These are phyloP conservation scores for Podaxis pistillaris DNA, from an alignment of 768 basidiomycete species.

Conservation along the genomic window DNA sequence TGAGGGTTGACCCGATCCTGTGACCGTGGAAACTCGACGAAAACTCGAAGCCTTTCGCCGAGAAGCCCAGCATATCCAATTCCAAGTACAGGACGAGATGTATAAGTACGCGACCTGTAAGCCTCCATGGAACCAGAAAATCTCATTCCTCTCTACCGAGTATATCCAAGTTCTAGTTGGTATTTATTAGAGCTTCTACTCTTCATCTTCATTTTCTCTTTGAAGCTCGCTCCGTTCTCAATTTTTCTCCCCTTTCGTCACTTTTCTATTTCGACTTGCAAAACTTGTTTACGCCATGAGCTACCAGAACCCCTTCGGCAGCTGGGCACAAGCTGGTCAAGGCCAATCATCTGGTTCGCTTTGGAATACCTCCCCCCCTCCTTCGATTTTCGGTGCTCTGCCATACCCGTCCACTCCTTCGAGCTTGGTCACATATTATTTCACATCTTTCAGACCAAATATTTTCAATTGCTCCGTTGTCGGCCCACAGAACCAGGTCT, in stretches of 20 bases:
- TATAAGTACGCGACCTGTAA: not conserved
- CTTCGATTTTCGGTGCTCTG: slow-evolving; percentile 64
- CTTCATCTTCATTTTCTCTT: not conserved
- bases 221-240: not conserved
- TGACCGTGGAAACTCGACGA: not conserved
- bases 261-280: not conserved
- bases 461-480: slow-evolving; percentile 56
- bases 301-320: slow-evolving; percentile 38
- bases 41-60: not conserved
- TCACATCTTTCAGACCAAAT: slow-evolving; percentile 49
- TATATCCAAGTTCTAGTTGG: not conserved
- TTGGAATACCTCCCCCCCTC: slow-evolving; percentile 27
- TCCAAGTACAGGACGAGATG: not conserved
- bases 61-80: not conserved
- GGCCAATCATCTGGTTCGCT: slow-evolving; percentile 21
- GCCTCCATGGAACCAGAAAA: not conserved
- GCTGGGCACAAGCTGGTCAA: slow-evolving; percentile 32
- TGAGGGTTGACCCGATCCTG: not conserved
- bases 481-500: slow-evolving; percentile 46
- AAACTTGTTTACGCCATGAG: slow-evolving; percentile 19
- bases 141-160: not conserved
- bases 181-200: not conserved
- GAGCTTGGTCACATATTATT: slow-evolving; percentile 39
- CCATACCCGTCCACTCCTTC: slow-evolving; percentile 45
- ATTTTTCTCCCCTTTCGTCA: not conserved